Evolutionary conservation across 2,329 filamentous ascomycete genomes (phyloP), one percentile per base, ranked within the genome.

Genomic region (Pyrenophora seminiperda): DNA sequence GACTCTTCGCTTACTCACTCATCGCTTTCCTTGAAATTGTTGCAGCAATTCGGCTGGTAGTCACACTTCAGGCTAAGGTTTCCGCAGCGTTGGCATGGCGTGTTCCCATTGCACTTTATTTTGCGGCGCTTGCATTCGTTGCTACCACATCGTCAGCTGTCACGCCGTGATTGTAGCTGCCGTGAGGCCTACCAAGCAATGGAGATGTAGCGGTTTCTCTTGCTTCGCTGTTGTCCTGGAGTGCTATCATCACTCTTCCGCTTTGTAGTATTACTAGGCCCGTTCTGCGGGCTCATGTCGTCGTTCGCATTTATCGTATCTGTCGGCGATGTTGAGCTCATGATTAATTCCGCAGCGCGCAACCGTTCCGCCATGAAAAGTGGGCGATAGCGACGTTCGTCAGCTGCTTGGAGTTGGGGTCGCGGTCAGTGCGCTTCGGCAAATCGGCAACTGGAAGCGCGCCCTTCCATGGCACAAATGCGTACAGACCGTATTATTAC

Each of bases 1-100:
- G n/a, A n/a, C 15, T 13, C 20, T 17, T 19, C 29, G 14, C 30
- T 10, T 18, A 40, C 30, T 10, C 19, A 40, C 78, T 52, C 71
- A 82, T 95, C 90, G 38, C 91, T 91, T 65, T 97, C 92, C 73
- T 93, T 94, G 80, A 96, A 91, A 72, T 84, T 91, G 77, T 84
- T 92, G 71, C 84, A 86, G 75, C 84, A 87, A 65, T 87, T 87
- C 4, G 84, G 83, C 53, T 83, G 82, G 75, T 87, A 87, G 50
- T 83, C 73, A 66, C 82, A 87, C 66, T 86, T 83, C 51, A 87
- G 76, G 50, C 77, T 80, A 47, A 87, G 75, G 69, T 86, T 85
- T 19, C 83, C 84, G 69, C 84, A 87, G 58, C 84, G 77, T 63
- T 85, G 82, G 63, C 84, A 87, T 10, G 84, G 84, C 11, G 79